phyloP scores from a whole-genome alignment of 306 rosid species.

The Sophora flavescens region DNA sequence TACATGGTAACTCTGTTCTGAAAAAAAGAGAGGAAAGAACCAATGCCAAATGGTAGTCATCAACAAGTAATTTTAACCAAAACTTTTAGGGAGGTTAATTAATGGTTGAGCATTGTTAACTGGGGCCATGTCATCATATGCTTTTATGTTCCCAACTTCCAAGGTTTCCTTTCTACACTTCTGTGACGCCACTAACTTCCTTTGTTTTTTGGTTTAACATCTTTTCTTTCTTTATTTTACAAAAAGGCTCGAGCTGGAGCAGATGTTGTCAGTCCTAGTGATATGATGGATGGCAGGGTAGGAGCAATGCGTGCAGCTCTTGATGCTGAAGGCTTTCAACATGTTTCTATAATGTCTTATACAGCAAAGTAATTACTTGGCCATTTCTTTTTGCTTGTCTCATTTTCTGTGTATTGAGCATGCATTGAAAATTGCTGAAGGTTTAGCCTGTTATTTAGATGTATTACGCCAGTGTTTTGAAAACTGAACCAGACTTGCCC shows the following conservation, averaged over 20 bases:
- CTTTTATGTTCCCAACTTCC: slow-evolving; percentile 20
- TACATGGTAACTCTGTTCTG: neutral
- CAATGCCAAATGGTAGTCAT: slow-evolving; percentile 22
- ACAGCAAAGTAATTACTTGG: slow-evolving; percentile 77
- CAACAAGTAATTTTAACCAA: neutral
- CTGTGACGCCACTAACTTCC: slow-evolving; percentile 11
- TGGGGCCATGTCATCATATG: slow-evolving; percentile 5
- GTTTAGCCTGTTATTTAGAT: neutral
- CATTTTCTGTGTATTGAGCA: slow-evolving; percentile 27
- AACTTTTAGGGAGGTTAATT: slow-evolving; percentile 29
- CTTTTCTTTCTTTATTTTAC: slow-evolving; percentile 31
- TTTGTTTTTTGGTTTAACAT: neutral
- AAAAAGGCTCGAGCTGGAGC: slow-evolving; percentile 96
- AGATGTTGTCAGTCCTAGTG: slow-evolving; percentile 97
- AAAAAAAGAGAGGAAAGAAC: slow-evolving; percentile 12
- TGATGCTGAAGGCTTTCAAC: slow-evolving; percentile 94
- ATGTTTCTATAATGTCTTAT: slow-evolving; percentile 94
- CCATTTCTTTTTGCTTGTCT: slow-evolving; percentile 30
- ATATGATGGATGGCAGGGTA: slow-evolving; percentile 98
- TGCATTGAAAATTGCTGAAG: slow-evolving; percentile 34
- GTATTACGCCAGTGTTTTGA: neutral
- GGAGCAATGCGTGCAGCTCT: slow-evolving; percentile 94
- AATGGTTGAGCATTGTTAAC: slow-evolving; percentile 27
- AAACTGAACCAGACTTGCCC: neutral
- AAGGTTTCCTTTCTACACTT: slow-evolving; percentile 28